Conservation (phyloP, 2,329 filamentous ascomycete genomes). For the Alternaria infectoria region DNA sequence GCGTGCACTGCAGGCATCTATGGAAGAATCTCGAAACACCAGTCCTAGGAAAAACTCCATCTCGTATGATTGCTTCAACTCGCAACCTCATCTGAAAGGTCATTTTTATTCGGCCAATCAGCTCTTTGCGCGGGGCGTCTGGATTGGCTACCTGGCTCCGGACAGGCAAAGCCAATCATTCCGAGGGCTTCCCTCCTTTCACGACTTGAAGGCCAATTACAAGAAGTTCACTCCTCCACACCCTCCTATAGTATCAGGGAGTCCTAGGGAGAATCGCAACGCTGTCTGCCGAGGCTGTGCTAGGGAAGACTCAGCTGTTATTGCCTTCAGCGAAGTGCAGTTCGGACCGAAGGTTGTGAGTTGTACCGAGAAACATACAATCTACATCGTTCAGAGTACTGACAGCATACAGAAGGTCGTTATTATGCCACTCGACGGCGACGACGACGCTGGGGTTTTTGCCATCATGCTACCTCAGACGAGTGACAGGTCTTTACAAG, state of each 20-base stretch:
- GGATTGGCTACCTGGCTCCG: conserved; percentile 29
- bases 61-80: conserved; percentile 19
- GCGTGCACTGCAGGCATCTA: background rate
- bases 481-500: conserved; percentile 16
- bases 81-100: conserved; percentile 2
- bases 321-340: conserved; percentile 25
- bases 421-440: conserved; percentile 23
- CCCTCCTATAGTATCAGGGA: conserved; percentile 9
- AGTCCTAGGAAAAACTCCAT: background rate
- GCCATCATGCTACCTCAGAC: conserved; percentile 27
- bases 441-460: conserved; percentile 20
- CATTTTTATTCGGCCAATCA: conserved; percentile 20
- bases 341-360: conserved; percentile 16
- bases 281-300: conserved; percentile 31
- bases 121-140: conserved; percentile 23
- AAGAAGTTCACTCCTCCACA: conserved; percentile 8
- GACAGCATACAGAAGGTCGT: conserved; percentile 19
- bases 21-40: background rate
- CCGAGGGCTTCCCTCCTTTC: conserved; percentile 19
- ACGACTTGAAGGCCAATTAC: conserved; percentile 15
- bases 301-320: conserved; percentile 4
- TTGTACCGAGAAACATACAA: background rate
- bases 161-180: conserved; percentile 16
- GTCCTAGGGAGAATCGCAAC: conserved; percentile 5
- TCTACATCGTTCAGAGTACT: background rate